phyloP scores from a whole-genome alignment of 768 basidiomycete species.

The Neoboletus brunneissimus region DNA sequence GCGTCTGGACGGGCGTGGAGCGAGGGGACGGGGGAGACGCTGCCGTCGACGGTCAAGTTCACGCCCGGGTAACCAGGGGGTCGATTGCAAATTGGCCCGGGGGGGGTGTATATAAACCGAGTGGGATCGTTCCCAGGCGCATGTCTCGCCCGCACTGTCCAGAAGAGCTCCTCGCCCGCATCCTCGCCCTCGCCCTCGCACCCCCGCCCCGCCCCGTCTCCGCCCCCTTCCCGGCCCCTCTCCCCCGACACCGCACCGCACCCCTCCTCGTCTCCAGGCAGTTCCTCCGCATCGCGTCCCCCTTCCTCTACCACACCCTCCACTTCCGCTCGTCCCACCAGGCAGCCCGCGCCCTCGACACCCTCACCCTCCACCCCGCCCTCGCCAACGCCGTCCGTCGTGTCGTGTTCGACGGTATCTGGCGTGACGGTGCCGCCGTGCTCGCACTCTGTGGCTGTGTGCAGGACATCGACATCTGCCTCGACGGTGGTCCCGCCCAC shows the following conservation, averaged over 20 bases:
- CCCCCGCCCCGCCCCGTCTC: constrained; percentile 23
- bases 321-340: constrained; percentile 42
- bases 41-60: constrained; percentile 15
- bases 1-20: constrained; percentile 18
- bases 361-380: constrained; percentile 36
- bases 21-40: constrained; percentile 6
- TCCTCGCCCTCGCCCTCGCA: constrained; percentile 35
- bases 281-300: constrained; percentile 55
- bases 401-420: constrained; percentile 42
- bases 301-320: constrained; percentile 55
- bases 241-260: constrained; percentile 30
- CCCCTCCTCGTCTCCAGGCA: constrained; percentile 50
- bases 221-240: constrained; percentile 17
- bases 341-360: constrained; percentile 35
- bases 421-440: constrained; percentile 39
- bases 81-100: constrained; percentile 11
- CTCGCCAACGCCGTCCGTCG: constrained; percentile 42
- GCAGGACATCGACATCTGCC: constrained; percentile 41
- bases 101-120: constrained; percentile 7
- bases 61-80: not conserved
- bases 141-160: constrained; percentile 32
- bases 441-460: constrained; percentile 29
- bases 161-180: constrained; percentile 47
- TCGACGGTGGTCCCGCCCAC: constrained; percentile 21
- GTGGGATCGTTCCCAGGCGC: not conserved